phyloP scores from a whole-genome alignment of 2,329 filamentous ascomycete species.

The Alternaria infectoria region DNA sequence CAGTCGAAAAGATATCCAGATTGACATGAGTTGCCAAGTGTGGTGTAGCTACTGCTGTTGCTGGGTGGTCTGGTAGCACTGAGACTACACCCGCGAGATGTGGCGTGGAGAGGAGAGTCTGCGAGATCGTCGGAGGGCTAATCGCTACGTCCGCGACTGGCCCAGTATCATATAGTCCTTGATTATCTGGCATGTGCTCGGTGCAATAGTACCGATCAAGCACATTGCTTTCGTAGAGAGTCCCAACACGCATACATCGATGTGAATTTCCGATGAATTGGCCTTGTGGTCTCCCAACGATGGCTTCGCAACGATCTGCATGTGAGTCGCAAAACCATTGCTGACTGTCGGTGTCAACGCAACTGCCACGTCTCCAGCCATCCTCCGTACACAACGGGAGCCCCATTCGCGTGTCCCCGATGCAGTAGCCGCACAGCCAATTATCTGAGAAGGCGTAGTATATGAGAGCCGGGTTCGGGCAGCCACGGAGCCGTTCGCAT shows the following conservation, averaged over 20 bases:
- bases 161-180: background rate
- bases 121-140: background rate
- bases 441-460: conserved; percentile 3
- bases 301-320: background rate
- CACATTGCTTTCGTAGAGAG: background rate
- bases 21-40: background rate
- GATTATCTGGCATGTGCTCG: background rate
- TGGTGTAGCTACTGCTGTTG: background rate
- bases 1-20: background rate
- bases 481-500: background rate
- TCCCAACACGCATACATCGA: background rate
- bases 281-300: background rate
- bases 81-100: background rate
- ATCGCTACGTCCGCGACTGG: background rate
- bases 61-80: background rate
- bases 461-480: background rate
- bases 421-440: conserved; percentile 4
- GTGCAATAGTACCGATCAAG: background rate
- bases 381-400: background rate
- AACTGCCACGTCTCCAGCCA: background rate
- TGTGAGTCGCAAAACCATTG: conserved; percentile 2
- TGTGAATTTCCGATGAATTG: background rate
- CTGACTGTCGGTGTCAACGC: background rate
- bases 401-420: background rate
- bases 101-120: too few species aligned